Evolutionary conservation across 2,329 filamentous ascomycete species (phyloP).

Genomic region (Fusarium miscanthi): DNA sequence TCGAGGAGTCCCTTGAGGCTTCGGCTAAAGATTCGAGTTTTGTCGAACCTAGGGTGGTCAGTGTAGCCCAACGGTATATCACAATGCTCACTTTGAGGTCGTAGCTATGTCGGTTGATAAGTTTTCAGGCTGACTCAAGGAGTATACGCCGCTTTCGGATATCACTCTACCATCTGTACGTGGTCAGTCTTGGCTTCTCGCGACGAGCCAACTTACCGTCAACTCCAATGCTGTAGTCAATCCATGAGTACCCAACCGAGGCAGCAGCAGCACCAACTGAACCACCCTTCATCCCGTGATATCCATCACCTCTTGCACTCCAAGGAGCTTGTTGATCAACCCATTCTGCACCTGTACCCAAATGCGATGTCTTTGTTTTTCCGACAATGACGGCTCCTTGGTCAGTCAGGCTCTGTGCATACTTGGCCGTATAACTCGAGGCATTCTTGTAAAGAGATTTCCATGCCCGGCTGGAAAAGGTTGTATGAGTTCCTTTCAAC

Average conservation of each 20-base stretch:
- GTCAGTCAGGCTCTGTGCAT: conserved; percentile 67
- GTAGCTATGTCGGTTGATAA: conserved; percentile 19
- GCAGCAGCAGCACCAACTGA: conserved; percentile 54
- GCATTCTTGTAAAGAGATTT: conserved; percentile 61
- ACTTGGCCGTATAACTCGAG: conserved; percentile 57
- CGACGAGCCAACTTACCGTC: conserved; percentile 47
- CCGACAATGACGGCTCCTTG: conserved; percentile 68
- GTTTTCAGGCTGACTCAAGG: conserved; percentile 41
- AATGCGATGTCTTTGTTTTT: conserved; percentile 63
- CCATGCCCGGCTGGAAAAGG: conserved; percentile 69
- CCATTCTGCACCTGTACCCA: conserved; percentile 58
- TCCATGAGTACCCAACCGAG: conserved; percentile 56
- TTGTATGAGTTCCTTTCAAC: conserved; percentile 63
- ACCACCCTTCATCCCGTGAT: conserved; percentile 51
- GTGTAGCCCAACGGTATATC: neutral
- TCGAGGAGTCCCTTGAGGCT: conserved; percentile 43
- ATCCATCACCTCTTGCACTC: conserved; percentile 61
- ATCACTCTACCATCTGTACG: conserved; percentile 33
- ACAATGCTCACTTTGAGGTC: conserved; percentile 23
- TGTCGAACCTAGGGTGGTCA: conserved; percentile 34
- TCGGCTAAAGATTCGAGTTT: conserved; percentile 40
- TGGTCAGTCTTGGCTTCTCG: conserved; percentile 31
- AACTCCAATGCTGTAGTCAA: conserved; percentile 52
- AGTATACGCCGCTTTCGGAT: conserved; percentile 47
- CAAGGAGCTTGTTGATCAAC: conserved; percentile 54